Conservation (phyloP, 2,329 filamentous ascomycete genomes). For the Acephala macrosclerotiorum region DNA sequence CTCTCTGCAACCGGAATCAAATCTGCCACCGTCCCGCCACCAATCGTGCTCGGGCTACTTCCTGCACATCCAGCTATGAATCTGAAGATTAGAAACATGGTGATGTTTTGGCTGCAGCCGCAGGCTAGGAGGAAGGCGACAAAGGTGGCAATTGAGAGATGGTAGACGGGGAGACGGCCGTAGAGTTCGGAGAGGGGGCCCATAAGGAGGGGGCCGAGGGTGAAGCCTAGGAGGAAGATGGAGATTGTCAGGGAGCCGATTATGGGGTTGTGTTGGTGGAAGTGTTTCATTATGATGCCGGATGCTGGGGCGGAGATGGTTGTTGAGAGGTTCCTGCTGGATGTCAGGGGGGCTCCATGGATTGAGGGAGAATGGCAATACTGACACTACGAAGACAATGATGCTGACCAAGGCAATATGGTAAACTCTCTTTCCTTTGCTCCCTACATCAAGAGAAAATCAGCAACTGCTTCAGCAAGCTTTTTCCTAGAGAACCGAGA, state of each 20-base stretch:
- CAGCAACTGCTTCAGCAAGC: too few relatives aligned
- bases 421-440: not conserved
- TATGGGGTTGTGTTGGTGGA: constrained; percentile 47
- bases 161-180: constrained; percentile 58
- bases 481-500: too few relatives aligned
- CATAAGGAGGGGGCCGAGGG: constrained; percentile 24
- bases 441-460: too few relatives aligned
- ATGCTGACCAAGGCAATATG: constrained; percentile 1
- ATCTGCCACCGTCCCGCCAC: constrained; percentile 20
- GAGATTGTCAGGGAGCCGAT: constrained; percentile 43
- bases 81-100: constrained; percentile 62
- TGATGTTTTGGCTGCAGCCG: constrained; percentile 55
- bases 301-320: constrained; percentile 53
- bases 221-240: constrained; percentile 30
- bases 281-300: constrained; percentile 53
- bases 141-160: constrained; percentile 56
- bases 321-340: not conserved
- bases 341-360: not conserved
- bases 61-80: constrained; percentile 67
- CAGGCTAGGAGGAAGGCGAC: constrained; percentile 61
- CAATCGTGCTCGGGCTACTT: constrained; percentile 59
- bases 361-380: not conserved
- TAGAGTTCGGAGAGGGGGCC: constrained; percentile 64
- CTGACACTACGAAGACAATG: not conserved
- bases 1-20: constrained; percentile 11